Evolutionary conservation across 108 stramenopile genomes (phyloP).

Genomic region (Nitzschia putrida): DNA sequence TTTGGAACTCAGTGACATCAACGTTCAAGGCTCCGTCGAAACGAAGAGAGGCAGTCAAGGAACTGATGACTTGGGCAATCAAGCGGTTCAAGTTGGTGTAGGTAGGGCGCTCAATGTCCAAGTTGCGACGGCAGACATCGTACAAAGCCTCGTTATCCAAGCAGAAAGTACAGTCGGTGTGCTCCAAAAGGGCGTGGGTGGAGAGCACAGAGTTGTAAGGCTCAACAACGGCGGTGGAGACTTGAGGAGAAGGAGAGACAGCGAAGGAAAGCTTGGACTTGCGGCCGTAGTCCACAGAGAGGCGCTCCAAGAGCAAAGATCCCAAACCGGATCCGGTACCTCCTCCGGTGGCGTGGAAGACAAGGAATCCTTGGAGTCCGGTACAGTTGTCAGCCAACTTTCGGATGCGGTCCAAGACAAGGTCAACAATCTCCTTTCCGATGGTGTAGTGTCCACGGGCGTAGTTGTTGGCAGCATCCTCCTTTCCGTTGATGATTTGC

Average conservation of each 20-base stretch:
- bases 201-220: conserved; percentile 97
- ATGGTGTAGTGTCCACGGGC: conserved; percentile 99
- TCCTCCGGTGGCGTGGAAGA: conserved; percentile 99
- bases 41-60: conserved; percentile 92
- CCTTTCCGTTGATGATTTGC: conserved; percentile 99
- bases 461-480: conserved; percentile 99
- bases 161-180: conserved; percentile 94
- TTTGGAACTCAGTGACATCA: conserved; percentile 96
- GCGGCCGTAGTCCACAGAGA: conserved; percentile 97
- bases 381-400: conserved; percentile 99
- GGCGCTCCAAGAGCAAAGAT: conserved; percentile 96
- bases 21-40: conserved; percentile 96
- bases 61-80: conserved; percentile 92
- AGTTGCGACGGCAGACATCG: conserved; percentile 94
- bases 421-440: conserved; percentile 97
- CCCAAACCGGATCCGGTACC: conserved; percentile 99
- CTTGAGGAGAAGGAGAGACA: conserved; percentile 92
- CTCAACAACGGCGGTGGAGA: conserved; percentile 95
- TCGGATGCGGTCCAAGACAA: conserved; percentile 97
- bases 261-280: conserved; percentile 99
- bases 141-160: conserved; percentile 95
- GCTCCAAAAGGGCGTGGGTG: conserved; percentile 93
- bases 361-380: conserved; percentile 98
- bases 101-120: conserved; percentile 90
- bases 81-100: conserved; percentile 95